A percentile compares a stretch with the other conserved stretches of the same genome.
Conservation (phyloP, 352 stramenopile species). For the Globisporangium mamillatum region DNA sequence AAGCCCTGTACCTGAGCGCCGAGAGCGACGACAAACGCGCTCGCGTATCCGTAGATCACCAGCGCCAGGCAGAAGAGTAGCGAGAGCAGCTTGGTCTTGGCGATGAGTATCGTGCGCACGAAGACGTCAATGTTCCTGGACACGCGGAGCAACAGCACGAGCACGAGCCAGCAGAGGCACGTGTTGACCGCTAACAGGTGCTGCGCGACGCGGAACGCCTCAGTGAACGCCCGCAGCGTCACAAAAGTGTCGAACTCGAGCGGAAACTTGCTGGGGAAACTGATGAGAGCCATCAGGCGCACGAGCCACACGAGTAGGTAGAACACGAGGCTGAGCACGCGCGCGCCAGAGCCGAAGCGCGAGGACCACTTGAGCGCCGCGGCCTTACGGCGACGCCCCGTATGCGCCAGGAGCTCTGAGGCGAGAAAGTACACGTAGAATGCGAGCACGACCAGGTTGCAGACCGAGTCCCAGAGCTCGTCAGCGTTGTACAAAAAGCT, state of each 20-base stretch:
- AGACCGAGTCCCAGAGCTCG: conserved; percentile 25
- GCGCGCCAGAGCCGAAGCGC: conserved; percentile 28
- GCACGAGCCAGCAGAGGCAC: conserved; percentile 41
- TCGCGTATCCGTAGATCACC: conserved; percentile 47
- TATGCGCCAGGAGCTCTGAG: conserved; percentile 35
- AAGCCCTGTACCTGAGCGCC: conserved; percentile 31
- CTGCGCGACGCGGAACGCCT: conserved; percentile 37
- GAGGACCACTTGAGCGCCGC: conserved; percentile 21
- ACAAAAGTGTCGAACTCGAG: conserved; percentile 33
- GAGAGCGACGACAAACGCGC: conserved; percentile 37
- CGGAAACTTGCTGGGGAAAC: conserved; percentile 31
- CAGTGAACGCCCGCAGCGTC: conserved; percentile 33
- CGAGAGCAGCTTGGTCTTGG: conserved; percentile 28
- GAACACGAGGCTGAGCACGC: conserved; percentile 30
- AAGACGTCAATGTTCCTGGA: conserved; percentile 39
- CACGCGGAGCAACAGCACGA: conserved; percentile 41
- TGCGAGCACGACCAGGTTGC: conserved; percentile 27
- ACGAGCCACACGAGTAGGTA: conserved; percentile 49
- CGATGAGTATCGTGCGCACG: conserved; percentile 31
- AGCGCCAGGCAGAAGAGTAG: conserved; percentile 32
- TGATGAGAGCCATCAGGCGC: conserved; percentile 32
- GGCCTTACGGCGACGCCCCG: conserved; percentile 22
- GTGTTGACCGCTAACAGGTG: conserved; percentile 32
- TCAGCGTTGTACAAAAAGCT: conserved; percentile 38
- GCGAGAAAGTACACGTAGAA: conserved; percentile 52